These are phyloP conservation scores for Ustilago lituana DNA, from an alignment of 1,284 basidiomycete genomes.

Conservation along the genomic window DNA sequence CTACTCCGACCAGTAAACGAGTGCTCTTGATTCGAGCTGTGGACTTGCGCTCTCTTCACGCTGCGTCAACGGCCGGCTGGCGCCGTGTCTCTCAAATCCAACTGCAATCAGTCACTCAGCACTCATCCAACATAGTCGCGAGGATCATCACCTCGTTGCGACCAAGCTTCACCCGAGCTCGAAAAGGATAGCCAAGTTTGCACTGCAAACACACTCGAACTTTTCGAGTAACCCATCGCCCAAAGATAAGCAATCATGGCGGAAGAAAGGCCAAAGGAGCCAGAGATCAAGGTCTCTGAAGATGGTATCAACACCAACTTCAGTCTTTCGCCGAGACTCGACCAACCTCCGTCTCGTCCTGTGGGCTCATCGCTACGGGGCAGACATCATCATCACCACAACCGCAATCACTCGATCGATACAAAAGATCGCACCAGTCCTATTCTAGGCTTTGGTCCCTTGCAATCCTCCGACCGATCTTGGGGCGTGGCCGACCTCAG, in stretches of 20 bases:
- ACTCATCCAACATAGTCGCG: not conserved
- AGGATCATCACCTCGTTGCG: no score
- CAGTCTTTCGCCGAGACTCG: constrained; percentile 37
- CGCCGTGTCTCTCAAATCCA: no score
- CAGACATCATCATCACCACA: constrained; percentile 36
- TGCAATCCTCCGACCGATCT: constrained; percentile 28
- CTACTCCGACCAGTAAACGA: no score
- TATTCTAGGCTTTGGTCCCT: constrained; percentile 44
- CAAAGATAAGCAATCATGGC: constrained; percentile 17
- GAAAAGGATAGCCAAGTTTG: no score
- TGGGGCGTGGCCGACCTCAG: constrained; percentile 29
- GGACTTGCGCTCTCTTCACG: no score
- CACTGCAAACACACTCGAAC: no score
- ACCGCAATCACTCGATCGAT: constrained; percentile 49
- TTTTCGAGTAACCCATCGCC: no score
- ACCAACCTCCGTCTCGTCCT: constrained; percentile 28
- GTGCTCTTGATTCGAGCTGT: no score
- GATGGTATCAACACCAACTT: constrained; percentile 48
- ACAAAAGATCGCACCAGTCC: constrained; percentile 52
- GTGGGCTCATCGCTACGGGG: constrained; percentile 23
- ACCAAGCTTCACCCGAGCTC: no score
- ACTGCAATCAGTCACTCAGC: not conserved
- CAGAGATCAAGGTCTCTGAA: constrained; percentile 42
- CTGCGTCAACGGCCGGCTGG: no score
- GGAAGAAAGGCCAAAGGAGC: constrained; percentile 32